These are phyloP conservation scores for Alternaria sp. DNA, from an alignment of 2,329 filamentous ascomycete genomes.

Conservation along the genomic window DNA sequence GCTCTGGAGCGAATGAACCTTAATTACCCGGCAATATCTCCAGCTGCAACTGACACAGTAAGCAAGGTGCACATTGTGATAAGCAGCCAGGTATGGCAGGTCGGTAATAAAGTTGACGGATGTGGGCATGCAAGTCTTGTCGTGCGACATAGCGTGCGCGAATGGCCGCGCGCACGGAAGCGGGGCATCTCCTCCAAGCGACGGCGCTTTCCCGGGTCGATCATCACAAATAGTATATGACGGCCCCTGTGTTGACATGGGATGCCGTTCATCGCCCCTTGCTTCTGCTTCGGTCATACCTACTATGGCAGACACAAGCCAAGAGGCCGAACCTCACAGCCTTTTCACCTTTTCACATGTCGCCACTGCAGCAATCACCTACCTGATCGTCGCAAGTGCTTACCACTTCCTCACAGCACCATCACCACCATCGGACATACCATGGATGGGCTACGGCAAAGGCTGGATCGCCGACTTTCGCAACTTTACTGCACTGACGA, in stretches of 20 bases:
- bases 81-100: background rate
- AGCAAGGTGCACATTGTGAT: background rate
- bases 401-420: constrained; percentile 22
- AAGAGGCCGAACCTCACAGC: background rate
- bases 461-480: constrained; percentile 26
- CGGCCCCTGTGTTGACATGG: background rate
- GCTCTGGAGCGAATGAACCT: background rate
- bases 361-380: constrained; percentile 24
- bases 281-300: background rate
- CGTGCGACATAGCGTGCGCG: background rate
- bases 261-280: background rate
- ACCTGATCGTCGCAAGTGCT: constrained; percentile 17
- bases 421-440: constrained; percentile 23
- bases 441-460: constrained; percentile 36
- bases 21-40: background rate
- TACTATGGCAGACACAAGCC: background rate
- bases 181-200: background rate
- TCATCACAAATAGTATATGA: background rate
- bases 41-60: background rate
- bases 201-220: background rate
- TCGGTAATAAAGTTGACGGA: background rate
- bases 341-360: constrained; percentile 3
- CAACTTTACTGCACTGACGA: constrained; percentile 27
- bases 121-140: background rate
- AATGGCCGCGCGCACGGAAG: background rate